phyloP scores from a whole-genome alignment of 768 basidiomycete species.

The Leucocoprinus birnbaumii region DNA sequence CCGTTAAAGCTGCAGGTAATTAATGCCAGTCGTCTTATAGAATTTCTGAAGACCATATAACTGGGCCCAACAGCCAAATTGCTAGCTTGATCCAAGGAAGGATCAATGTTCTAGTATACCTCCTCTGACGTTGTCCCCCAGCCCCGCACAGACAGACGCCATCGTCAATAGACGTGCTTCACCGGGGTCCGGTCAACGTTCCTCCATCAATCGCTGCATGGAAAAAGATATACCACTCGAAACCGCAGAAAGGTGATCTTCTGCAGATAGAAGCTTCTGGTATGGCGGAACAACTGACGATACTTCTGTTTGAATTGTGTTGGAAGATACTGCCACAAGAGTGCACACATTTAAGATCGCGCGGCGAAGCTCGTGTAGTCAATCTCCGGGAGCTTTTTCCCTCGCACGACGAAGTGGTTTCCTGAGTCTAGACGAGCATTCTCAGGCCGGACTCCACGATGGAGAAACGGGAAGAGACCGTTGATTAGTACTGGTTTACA shows the following conservation, averaged over 20 bases:
- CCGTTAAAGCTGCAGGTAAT: slow-evolving; percentile 64
- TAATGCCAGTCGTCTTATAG: slow-evolving; percentile 51
- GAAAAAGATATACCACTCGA: slow-evolving; percentile 42
- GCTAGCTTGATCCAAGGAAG: slow-evolving; percentile 39
- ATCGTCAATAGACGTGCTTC: slow-evolving; percentile 10
- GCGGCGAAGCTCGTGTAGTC: slow-evolving; percentile 31
- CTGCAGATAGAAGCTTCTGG: slow-evolving; percentile 62
- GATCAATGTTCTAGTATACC: slow-evolving; percentile 54
- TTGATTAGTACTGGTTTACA: slow-evolving; percentile 75
- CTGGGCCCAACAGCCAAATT: slow-evolving; percentile 31
- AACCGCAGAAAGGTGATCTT: slow-evolving; percentile 57
- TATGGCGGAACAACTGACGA: slow-evolving; percentile 79
- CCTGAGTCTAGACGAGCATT: slow-evolving; percentile 68
- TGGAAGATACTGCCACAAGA: slow-evolving; percentile 67
- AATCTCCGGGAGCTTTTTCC: slow-evolving; percentile 53
- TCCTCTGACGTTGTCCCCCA: not conserved
- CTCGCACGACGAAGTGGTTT: slow-evolving; percentile 57
- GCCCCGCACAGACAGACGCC: slow-evolving; percentile 4
- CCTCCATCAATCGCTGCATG: slow-evolving; percentile 19
- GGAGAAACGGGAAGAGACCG: slow-evolving; percentile 50
- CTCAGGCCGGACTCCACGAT: slow-evolving; percentile 48
- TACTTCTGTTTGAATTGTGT: slow-evolving; percentile 71
- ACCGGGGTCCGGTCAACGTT: slow-evolving; percentile 24
- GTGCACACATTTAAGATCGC: slow-evolving; percentile 58
- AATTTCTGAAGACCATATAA: slow-evolving; percentile 46